phyloP scores from a whole-genome alignment of 305 asterid species.

The Fraxinus sp. region DNA sequence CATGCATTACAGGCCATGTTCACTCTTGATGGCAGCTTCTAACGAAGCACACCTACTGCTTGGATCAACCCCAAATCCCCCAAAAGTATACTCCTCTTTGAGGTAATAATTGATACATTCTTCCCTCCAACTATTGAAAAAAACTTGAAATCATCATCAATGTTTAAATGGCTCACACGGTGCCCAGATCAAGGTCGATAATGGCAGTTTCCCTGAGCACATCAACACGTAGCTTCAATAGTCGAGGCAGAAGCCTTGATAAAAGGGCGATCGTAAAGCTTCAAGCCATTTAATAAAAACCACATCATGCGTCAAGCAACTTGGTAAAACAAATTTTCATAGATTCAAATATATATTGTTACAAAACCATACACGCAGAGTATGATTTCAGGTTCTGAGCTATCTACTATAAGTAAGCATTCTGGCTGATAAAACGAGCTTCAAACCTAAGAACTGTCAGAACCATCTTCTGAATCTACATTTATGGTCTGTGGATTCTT shows the following conservation, averaged over 20 bases:
- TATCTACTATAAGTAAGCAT: not conserved
- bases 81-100: not conserved
- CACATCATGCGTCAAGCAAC: not conserved
- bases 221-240: not conserved
- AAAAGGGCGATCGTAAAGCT: not conserved
- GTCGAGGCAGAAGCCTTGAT: not conserved
- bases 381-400: not conserved
- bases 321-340: not conserved
- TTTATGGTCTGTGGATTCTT: constrained; percentile 54
- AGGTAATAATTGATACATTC: not conserved
- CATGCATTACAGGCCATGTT: not conserved
- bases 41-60: no score
- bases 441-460: constrained; percentile 49
- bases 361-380: not conserved
- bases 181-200: not conserved
- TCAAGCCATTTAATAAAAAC: not conserved
- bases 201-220: not conserved
- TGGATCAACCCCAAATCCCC: no score
- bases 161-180: not conserved
- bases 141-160: not conserved
- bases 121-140: not conserved
- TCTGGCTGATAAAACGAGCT: not conserved
- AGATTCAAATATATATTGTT: not conserved
- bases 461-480: constrained; percentile 53
- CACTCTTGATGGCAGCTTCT: not conserved